A percentile compares a stretch with the other conserved stretches of the same genome.
Conservation (phyloP, 345 rosid species). For the Lepidium didymum region DNA sequence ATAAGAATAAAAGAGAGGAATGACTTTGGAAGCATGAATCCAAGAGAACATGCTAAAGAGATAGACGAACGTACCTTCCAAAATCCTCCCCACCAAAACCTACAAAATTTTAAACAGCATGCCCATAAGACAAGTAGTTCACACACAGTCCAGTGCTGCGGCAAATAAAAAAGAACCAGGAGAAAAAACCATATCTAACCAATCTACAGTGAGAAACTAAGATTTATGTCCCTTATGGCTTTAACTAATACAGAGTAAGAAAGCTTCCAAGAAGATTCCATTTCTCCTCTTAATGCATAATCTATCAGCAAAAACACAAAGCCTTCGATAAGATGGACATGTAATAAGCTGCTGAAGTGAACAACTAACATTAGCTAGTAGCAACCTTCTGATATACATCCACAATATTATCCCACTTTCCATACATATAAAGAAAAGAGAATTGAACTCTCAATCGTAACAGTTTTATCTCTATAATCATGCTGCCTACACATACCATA, state of each 20-base stretch:
- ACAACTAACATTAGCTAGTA: not conserved
- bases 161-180: not conserved
- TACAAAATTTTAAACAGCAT: slow-evolving; percentile 26
- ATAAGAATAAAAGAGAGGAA: not conserved
- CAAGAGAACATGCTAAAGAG: not conserved
- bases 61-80: slow-evolving; percentile 73
- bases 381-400: not conserved
- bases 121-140: not conserved
- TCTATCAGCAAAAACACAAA: not conserved
- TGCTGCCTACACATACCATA: not conserved
- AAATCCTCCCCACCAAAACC: slow-evolving; percentile 99
- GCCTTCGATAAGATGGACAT: not conserved
- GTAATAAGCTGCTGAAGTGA: not conserved
- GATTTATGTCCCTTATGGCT: not conserved
- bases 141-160: not conserved
- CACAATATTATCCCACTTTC: not conserved
- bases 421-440: not conserved
- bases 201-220: not conserved
- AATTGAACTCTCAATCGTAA: not conserved
- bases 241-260: not conserved
- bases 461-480: not conserved
- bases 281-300: not conserved
- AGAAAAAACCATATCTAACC: not conserved
- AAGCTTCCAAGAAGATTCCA: not conserved
- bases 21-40: not conserved